phyloP scores from a whole-genome alignment of 2,329 filamentous ascomycete genomes.

The Cladophialophora psammophila region DNA sequence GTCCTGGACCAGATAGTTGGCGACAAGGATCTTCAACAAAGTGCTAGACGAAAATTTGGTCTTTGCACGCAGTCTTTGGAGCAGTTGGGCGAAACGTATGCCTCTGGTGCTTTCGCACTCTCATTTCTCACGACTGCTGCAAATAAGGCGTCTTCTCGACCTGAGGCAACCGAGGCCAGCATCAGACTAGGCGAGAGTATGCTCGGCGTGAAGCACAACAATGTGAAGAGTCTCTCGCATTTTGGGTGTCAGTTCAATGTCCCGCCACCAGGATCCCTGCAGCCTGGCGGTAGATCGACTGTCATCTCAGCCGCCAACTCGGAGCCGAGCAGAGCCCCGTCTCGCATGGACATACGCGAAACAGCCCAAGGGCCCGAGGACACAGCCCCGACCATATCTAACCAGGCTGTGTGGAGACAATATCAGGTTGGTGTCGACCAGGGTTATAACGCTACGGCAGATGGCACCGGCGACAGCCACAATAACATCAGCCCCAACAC shows the following conservation, averaged over 20 bases:
- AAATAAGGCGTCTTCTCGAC: not conserved
- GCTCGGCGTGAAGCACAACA: not conserved
- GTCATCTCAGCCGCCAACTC: not conserved
- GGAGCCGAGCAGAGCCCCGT: not conserved
- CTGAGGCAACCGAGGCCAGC: not conserved
- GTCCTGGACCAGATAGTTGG: conserved; percentile 89
- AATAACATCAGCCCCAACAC: too few species aligned
- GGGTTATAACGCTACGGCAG: too few species aligned
- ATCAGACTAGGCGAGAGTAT: not conserved
- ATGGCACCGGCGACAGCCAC: too few species aligned
- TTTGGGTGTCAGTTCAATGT: conserved; percentile 12
- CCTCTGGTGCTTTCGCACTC: conserved; percentile 91
- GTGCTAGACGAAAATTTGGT: conserved; percentile 80
- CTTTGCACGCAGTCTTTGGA: conserved; percentile 93
- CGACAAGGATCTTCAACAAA: conserved; percentile 72
- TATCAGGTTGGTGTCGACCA: too few species aligned
- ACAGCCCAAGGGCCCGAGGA: not conserved
- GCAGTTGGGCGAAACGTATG: conserved; percentile 85
- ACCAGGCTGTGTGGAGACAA: too few species aligned
- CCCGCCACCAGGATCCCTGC: not conserved
- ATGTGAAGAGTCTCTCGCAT: not conserved
- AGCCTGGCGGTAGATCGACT: not conserved
- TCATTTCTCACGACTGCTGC: conserved; percentile 87
- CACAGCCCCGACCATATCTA: not conserved
- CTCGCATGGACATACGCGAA: not conserved